Evolutionary conservation across 2,329 filamentous ascomycete genomes (phyloP).

Genomic region (Mollisia scopiformis): DNA sequence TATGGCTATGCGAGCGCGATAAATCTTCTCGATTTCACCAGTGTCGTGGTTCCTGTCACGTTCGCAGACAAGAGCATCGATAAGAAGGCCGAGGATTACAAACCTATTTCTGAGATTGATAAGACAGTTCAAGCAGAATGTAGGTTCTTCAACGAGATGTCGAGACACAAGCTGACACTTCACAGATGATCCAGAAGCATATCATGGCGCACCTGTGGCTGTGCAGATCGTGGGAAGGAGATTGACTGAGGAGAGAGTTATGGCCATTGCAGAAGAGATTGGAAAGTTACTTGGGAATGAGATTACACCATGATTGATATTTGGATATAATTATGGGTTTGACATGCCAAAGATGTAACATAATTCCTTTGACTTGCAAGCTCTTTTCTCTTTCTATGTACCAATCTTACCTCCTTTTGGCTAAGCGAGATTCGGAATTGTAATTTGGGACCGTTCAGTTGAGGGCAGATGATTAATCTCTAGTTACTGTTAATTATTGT

Average conservation of each 20-base stretch:
- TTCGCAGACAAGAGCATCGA: conserved; percentile 45
- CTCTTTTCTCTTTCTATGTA: neutral
- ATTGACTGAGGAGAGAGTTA: conserved; percentile 33
- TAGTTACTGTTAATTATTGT: neutral
- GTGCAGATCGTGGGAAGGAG: conserved; percentile 32
- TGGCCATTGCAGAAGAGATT: conserved; percentile 40
- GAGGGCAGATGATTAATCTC: neutral
- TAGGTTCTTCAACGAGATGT: conserved; percentile 16
- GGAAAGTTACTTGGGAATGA: conserved; percentile 39
- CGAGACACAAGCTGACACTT: conserved; percentile 22
- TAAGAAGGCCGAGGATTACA: conserved; percentile 24
- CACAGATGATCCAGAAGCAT: conserved; percentile 31
- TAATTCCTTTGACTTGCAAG: too few species aligned
- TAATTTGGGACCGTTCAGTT: neutral
- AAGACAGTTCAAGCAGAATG: conserved; percentile 30
- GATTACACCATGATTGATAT: conserved; percentile 11
- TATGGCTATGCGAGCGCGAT: conserved; percentile 30
- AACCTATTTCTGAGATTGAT: conserved; percentile 28
- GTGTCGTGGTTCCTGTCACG: conserved; percentile 46
- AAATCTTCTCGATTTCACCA: conserved; percentile 38
- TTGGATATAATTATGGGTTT: too few species aligned
- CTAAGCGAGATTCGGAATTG: neutral
- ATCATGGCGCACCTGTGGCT: conserved; percentile 33
- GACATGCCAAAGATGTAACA: too few species aligned
- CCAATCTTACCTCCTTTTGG: too few species aligned